Conservation (phyloP, 208 protist species). For the Naegleria lovaniensis region DNA sequence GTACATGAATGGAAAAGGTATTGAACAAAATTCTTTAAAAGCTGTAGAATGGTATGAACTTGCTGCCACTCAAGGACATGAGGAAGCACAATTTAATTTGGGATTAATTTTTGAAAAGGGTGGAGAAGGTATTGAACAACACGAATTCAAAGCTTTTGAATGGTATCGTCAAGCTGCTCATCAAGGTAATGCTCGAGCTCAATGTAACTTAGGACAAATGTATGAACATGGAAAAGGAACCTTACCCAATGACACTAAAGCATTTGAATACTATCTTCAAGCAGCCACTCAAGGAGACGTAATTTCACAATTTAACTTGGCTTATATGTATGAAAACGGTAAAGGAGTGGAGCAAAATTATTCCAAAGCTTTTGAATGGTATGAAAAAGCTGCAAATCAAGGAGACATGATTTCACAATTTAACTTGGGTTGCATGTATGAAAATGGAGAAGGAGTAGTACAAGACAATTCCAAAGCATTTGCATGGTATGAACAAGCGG, state of each 20-base stretch:
- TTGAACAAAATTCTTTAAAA: background rate
- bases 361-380: background rate
- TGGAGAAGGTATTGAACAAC: background rate
- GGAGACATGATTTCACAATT: background rate
- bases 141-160: background rate
- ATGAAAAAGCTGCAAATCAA: background rate
- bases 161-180: background rate
- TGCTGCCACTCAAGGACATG: background rate
- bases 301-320: background rate
- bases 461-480: background rate
- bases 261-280: background rate
- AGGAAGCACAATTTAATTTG: background rate
- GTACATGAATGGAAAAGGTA: constrained; percentile 15
- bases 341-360: background rate
- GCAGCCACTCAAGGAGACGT: background rate
- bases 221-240: background rate
- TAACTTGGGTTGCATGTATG: background rate
- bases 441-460: background rate
- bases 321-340: background rate
- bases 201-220: background rate
- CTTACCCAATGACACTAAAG: background rate
- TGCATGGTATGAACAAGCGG: background rate
- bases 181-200: constrained; percentile 2
- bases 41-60: background rate
- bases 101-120: background rate